Conservation (phyloP, 2,329 filamentous ascomycete species). For the Elsinoe batatas region DNA sequence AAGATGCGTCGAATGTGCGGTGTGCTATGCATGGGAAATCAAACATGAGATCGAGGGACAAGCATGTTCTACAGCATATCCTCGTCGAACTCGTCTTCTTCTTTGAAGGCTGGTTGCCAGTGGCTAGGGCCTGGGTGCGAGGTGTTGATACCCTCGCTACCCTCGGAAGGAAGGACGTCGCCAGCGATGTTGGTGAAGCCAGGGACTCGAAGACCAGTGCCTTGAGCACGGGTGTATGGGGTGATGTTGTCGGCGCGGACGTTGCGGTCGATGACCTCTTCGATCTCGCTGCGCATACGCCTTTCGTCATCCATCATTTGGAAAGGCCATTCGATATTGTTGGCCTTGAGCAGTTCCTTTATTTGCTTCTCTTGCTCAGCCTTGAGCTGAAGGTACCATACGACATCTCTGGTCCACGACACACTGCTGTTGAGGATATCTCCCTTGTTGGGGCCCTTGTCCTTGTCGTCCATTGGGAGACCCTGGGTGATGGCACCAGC, state of each 20-base stretch:
- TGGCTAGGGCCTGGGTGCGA: conserved; percentile 28
- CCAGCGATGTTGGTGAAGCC: conserved; percentile 88
- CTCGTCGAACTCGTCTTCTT: conserved; percentile 88
- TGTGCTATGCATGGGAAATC: background rate
- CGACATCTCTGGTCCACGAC: conserved; percentile 92
- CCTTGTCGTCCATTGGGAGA: conserved; percentile 88
- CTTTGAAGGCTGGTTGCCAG: conserved; percentile 59
- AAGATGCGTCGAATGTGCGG: background rate
- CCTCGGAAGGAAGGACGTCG: conserved; percentile 52
- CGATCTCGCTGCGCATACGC: conserved; percentile 87
- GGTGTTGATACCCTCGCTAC: conserved; percentile 43
- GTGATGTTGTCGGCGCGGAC: conserved; percentile 36
- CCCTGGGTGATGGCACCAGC: conserved; percentile 86
- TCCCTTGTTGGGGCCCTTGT: conserved; percentile 97
- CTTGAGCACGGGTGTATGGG: conserved; percentile 67
- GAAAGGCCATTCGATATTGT: conserved; percentile 69
- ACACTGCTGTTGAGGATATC: conserved; percentile 96
- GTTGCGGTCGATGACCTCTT: conserved; percentile 77
- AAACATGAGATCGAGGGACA: background rate
- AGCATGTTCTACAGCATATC: conserved; percentile 5
- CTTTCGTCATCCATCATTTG: conserved; percentile 83
- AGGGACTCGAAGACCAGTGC: conserved; percentile 80
- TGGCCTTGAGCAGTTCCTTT: conserved; percentile 59
- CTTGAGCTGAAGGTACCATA: conserved; percentile 92
- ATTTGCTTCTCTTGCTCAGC: conserved; percentile 83